Evolutionary conservation across 306 rosid genomes (phyloP).

Genomic region (Corylus americana): DNA sequence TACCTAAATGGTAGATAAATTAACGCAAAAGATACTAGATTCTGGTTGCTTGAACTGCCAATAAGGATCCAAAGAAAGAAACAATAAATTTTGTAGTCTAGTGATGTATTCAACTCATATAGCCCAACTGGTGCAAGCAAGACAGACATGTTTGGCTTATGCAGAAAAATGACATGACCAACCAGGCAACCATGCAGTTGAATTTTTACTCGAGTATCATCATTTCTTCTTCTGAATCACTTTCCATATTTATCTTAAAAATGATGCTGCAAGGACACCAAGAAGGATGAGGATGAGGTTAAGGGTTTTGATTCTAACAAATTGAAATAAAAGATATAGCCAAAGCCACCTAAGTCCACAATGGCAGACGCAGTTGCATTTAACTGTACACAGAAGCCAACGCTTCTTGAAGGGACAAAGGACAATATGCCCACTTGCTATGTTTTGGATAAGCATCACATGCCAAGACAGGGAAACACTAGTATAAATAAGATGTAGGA

Average conservation of each 20-base stretch:
- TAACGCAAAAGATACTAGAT: not conserved
- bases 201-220: not conserved
- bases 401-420: not conserved
- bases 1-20: not conserved
- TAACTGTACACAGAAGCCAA: not conserved
- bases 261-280: not conserved
- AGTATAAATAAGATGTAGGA: not conserved
- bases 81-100: not conserved
- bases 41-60: not conserved
- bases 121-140: not conserved
- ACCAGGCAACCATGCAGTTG: not conserved
- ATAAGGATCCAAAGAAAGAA: not conserved
- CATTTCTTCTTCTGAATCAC: not conserved
- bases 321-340: not conserved
- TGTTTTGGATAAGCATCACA: not conserved
- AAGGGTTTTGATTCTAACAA: not conserved
- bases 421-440: not conserved
- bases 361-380: not conserved
- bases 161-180: not conserved
- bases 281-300: not conserved
- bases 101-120: not conserved
- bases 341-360: not conserved
- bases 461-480: not conserved
- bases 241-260: not conserved
- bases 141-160: not conserved